phyloP scores from a whole-genome alignment of 371 early-diverging fungal species.

The Mortierella sp. region DNA sequence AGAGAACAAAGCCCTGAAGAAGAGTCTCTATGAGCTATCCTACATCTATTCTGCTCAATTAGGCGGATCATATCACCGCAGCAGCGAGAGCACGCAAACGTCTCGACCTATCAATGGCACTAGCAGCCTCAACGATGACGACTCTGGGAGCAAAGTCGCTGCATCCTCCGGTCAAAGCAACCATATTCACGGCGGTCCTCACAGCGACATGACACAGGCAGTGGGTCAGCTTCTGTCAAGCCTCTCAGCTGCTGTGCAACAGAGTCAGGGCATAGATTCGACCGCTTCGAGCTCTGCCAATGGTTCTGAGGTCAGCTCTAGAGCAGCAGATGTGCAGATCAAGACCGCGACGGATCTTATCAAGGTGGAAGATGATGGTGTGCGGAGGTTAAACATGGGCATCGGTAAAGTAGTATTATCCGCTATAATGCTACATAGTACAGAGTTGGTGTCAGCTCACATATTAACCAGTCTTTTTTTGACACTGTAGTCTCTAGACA shows the following conservation, averaged over 20 bases:
- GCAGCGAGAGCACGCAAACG: slow-evolving; percentile 12
- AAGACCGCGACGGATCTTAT: slow-evolving; percentile 36
- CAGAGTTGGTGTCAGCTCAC: too few relatives aligned
- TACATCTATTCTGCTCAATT: slow-evolving; percentile 71
- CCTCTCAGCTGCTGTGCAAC: slow-evolving; percentile 34
- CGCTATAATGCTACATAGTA: too few relatives aligned
- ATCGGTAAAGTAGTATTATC: too few relatives aligned
- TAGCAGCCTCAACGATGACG: slow-evolving; percentile 3
- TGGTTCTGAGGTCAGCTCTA: slow-evolving; percentile 13
- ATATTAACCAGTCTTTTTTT: neutral
- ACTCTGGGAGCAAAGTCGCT: neutral
- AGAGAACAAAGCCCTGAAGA: slow-evolving; percentile 86
- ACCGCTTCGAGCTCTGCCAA: slow-evolving; percentile 7
- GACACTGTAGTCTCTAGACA: slow-evolving; percentile 38
- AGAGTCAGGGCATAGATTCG: slow-evolving; percentile 18
- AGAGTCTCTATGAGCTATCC: slow-evolving; percentile 86
- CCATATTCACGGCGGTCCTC: neutral
- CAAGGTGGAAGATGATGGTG: slow-evolving; percentile 48
- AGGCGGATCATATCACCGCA: slow-evolving; percentile 11
- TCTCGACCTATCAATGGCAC: slow-evolving; percentile 14
- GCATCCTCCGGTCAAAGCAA: neutral
- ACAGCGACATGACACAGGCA: slow-evolving; percentile 32
- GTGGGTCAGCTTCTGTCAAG: slow-evolving; percentile 38
- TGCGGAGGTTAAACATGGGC: slow-evolving; percentile 48
- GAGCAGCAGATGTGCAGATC: slow-evolving; percentile 28